phyloP scores from a whole-genome alignment of 257 asterid genomes.

The Solanum piurae region DNA sequence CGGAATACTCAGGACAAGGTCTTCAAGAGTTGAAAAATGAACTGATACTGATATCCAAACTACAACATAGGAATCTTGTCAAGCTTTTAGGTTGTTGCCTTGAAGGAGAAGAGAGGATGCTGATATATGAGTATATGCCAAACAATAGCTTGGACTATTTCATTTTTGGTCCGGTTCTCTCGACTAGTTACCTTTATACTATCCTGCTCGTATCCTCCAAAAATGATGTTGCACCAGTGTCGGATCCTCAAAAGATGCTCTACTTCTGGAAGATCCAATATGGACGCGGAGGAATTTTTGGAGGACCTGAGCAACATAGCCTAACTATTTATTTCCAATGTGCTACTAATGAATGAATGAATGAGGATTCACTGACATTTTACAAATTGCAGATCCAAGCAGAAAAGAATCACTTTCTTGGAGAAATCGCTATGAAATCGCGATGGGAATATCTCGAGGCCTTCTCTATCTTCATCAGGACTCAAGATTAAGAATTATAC shows the following conservation, averaged over 20 bases:
- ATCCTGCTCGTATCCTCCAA: background rate
- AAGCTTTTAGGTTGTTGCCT: slow-evolving; percentile 31
- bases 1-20: slow-evolving; percentile 28
- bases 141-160: slow-evolving; percentile 28
- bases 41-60: slow-evolving; percentile 24
- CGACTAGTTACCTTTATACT: background rate
- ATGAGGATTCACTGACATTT: background rate
- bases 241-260: background rate
- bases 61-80: slow-evolving; percentile 37
- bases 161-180: slow-evolving; percentile 19
- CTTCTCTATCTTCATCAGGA: slow-evolving; percentile 25
- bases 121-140: slow-evolving; percentile 29
- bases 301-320: background rate
- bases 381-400: background rate
- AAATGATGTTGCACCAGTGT: background rate
- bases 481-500: slow-evolving; percentile 12
- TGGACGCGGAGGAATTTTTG: background rate
- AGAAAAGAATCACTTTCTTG: slow-evolving; percentile 5
- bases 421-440: slow-evolving; percentile 11
- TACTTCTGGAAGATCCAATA: background rate
- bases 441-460: slow-evolving; percentile 19
- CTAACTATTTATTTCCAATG: background rate
- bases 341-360: background rate
- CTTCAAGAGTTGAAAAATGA: slow-evolving; percentile 8
- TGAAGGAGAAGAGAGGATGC: slow-evolving; percentile 24